Base-by-base conservation (phyloP, 2,329 filamentous ascomycete species). In the Ceratocystis cubensis region DNA sequence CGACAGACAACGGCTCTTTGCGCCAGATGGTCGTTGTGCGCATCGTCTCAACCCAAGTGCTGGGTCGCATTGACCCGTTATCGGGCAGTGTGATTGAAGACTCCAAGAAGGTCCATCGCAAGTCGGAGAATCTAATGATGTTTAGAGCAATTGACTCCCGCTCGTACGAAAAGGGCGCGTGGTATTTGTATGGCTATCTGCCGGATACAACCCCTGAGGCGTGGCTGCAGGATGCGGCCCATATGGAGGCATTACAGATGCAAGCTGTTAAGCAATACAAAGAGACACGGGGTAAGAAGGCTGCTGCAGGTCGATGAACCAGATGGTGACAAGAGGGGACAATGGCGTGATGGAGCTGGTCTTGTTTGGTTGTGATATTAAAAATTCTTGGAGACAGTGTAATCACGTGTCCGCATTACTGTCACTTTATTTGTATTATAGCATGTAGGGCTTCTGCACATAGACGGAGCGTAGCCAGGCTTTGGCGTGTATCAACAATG, bases 101-200 rank as follows among this genome's bases (percentile, higher is more conserved):
- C 1, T 78, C 75, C 68, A 77, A 78, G 57, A 79, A 79, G 71
- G 76, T 80, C 69, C 80, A 81, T 71, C 76, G 82, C 63, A 78
- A 86, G 70, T 73, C 79, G 1, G 88, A 91, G 77, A 84, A 89
- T 71, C 69, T 90, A 3, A 85, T 88, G 48, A 70, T 90, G 59
- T 82, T 84, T 71, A 72, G 79, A 33, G 66, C 74, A 37, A 69
- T 81, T 56, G 75, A 80, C 71, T 76, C 75, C 61, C 74, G 72
- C 65, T 82, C 81, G 22, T 82, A 77, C 70, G 72, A 77, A 72
- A 73, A 78, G 66, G 75, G 74, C 33, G 76, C 79, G 1, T 90
- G 87, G 87, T 79, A 78, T 72, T 74, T 89, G 63, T 87, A 86
- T 81, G 87, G 87, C 15, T 87, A 83, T 22, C 76, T 83, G 37